Evolutionary conservation across 2,329 filamentous ascomycete species (phyloP).

Genomic region (Camillea tinctor): DNA sequence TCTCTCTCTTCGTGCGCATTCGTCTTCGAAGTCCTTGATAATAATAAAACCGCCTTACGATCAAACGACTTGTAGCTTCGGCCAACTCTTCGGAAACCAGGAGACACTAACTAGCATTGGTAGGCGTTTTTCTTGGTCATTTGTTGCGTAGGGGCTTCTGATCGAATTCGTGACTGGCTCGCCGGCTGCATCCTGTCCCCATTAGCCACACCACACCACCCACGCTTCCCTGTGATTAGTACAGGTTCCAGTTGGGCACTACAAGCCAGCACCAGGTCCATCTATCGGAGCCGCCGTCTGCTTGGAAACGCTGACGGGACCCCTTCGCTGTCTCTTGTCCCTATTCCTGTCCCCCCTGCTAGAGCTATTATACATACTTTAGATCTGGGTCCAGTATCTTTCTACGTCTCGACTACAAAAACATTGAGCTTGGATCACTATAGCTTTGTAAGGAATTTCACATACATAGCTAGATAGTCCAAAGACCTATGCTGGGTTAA

Average conservation of each 20-base stretch:
- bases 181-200: slow-evolving; percentile 36
- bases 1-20: slow-evolving; percentile 16
- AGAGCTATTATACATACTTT: slow-evolving; percentile 18
- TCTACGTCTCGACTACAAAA: slow-evolving; percentile 14
- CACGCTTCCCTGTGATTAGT: slow-evolving; percentile 20
- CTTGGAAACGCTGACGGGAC: slow-evolving; percentile 25
- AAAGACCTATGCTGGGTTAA: slow-evolving; percentile 6
- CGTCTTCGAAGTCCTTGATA: slow-evolving; percentile 17
- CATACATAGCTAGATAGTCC: slow-evolving; percentile 14
- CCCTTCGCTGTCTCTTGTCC: slow-evolving; percentile 18
- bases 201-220: slow-evolving; percentile 28
- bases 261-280: slow-evolving; percentile 30
- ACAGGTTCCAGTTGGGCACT: slow-evolving; percentile 30
- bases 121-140: slow-evolving; percentile 35
- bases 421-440: slow-evolving; percentile 13
- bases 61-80: slow-evolving; percentile 32
- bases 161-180: slow-evolving; percentile 40
- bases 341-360: slow-evolving; percentile 11
- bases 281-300: slow-evolving; percentile 27
- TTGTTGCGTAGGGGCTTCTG: slow-evolving; percentile 35
- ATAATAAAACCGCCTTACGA: slow-evolving; percentile 12
- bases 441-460: slow-evolving; percentile 10
- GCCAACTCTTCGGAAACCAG: slow-evolving; percentile 33
- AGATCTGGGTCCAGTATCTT: slow-evolving; percentile 14
- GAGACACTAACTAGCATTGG: slow-evolving; percentile 36